Evolutionary conservation across 2,329 filamentous ascomycete genomes (phyloP).

Genomic region (Ophioceras dolichostomum): DNA sequence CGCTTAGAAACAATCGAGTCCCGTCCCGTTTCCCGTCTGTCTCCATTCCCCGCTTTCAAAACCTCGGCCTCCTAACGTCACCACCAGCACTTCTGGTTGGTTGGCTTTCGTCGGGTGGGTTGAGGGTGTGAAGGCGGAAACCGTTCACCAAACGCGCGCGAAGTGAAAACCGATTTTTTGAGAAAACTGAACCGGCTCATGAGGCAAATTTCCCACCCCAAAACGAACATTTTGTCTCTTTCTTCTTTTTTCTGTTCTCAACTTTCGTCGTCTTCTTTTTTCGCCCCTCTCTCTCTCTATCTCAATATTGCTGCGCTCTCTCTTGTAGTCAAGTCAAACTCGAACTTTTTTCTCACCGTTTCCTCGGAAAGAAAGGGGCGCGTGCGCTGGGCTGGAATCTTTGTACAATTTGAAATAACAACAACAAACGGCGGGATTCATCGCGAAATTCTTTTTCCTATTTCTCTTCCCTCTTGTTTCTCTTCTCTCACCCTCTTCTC

Average conservation of each 20-base stretch:
- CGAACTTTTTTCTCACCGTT: conserved; percentile 3
- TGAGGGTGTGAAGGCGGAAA: too few relatives aligned
- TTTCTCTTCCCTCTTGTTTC: conserved; percentile 5
- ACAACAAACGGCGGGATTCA: too few relatives aligned
- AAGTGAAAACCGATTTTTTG: too few relatives aligned
- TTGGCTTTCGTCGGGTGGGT: too few relatives aligned
- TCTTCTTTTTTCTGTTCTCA: conserved; percentile 8
- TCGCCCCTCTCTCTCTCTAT: conserved; percentile 14
- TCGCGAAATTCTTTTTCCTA: conserved; percentile 9
- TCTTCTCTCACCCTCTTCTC: too few relatives aligned
- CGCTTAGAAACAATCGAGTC: conserved; percentile 39
- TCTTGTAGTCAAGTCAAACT: conserved; percentile 13
- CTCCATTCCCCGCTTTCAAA: too few relatives aligned
- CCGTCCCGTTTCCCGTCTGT: conserved; percentile 28
- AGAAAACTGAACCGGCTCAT: not conserved
- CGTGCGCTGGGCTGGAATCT: conserved; percentile 22
- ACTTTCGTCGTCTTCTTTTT: conserved; percentile 14
- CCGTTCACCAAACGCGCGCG: too few relatives aligned
- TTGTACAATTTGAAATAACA: conserved; percentile 22
- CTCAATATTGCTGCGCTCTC: conserved; percentile 14
- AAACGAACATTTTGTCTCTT: conserved; percentile 7
- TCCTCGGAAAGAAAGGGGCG: conserved; percentile 13
- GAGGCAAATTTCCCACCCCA: conserved; percentile 15
- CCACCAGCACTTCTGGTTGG: too few relatives aligned
- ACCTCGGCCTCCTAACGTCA: too few relatives aligned